These are phyloP conservation scores for Dichotomocladium elegans DNA, from an alignment of 371 early-diverging fungal species.

Conservation along the genomic window DNA sequence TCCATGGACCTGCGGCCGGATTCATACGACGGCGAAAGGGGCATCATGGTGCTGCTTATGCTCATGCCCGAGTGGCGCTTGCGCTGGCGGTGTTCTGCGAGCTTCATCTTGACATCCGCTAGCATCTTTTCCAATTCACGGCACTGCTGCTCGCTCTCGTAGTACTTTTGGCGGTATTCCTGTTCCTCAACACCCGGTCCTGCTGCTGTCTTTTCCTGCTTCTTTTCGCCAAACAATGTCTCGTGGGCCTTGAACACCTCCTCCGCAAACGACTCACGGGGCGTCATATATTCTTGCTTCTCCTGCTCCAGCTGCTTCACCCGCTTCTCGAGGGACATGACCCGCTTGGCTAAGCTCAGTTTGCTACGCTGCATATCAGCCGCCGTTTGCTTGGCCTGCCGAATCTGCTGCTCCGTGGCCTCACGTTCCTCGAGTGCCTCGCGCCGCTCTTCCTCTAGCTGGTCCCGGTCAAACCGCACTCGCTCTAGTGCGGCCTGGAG, in stretches of 20 bases:
- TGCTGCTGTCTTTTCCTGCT: not conserved
- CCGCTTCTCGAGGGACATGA: conserved; percentile 18
- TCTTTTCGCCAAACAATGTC: conserved; percentile 19
- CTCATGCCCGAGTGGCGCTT: not conserved
- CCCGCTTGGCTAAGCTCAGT: conserved; percentile 18
- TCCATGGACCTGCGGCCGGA: conserved; percentile 20
- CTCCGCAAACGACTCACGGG: conserved; percentile 32
- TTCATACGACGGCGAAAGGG: conserved; percentile 15
- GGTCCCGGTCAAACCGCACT: conserved; percentile 20
- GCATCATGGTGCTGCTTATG: conserved; percentile 6
- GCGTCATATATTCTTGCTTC: conserved; percentile 33
- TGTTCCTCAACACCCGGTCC: not conserved
- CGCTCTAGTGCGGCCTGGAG: conserved; percentile 8
- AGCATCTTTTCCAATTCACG: conserved; percentile 42
- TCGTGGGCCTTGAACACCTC: conserved; percentile 41
- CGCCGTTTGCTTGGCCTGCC: conserved; percentile 29
- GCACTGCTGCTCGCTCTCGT: conserved; percentile 38
- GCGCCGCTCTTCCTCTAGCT: conserved; percentile 20
- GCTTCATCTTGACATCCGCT: conserved; percentile 37
- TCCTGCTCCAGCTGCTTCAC: conserved; percentile 28
- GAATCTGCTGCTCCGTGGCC: conserved; percentile 19
- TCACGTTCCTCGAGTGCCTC: conserved; percentile 26
- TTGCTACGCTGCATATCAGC: conserved; percentile 32
- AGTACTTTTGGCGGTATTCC: conserved; percentile 28
- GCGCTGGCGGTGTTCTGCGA: conserved; percentile 26